Evolutionary conservation across 2,329 filamentous ascomycete species (phyloP), one percentile per base, ranked within the genome.

Genomic region (Westerdykella ornata): DNA sequence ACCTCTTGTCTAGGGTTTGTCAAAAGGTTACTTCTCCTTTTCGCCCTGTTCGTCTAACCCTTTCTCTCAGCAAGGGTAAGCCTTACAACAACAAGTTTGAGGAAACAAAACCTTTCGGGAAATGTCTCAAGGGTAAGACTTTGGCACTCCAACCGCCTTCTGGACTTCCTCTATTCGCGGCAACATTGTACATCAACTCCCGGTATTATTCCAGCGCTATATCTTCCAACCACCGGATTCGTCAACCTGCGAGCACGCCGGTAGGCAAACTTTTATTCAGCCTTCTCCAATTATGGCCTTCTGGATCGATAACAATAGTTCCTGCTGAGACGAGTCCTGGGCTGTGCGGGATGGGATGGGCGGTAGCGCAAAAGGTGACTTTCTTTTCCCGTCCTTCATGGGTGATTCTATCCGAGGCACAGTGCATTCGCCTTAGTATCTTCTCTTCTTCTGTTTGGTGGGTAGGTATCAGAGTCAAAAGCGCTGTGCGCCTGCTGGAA

Each of bases 61-160:
- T 57, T 52, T 52, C 49, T 49, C 51, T 51, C 58, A 48, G 46
- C 46, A 56, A 62, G 60, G 60, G 61, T 65, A 65, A 65, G 62
- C 59, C 44, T 36, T 52, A 26, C 12, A 26, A 26, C 22, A 26
- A n/a, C n/a, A n/a, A n/a, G 22, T 26, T 8, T 11, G 22, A 26
- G 22, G 22, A 26, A 26, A 26, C 22, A 26, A 26, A 26, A 11
- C 22, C 22, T 9, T 18, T 16, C 31, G 16, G 8, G 8, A 33
- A 33, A 15, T n/a, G 9, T 9, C n/a, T 30, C 9, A n/a, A n/a
- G 54, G 58, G 58, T 61, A 59, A 60, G 58, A 45, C 22, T 4
- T 26, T 26, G 22, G 13, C 14, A 33, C 16, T 13, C 31, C 3
- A 13, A 15, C 14, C 31, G 14, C 5, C 31, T 18, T 33, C 14